Conservation (phyloP, 139 green algal genomes). For the Volvox reticuliferus region DNA sequence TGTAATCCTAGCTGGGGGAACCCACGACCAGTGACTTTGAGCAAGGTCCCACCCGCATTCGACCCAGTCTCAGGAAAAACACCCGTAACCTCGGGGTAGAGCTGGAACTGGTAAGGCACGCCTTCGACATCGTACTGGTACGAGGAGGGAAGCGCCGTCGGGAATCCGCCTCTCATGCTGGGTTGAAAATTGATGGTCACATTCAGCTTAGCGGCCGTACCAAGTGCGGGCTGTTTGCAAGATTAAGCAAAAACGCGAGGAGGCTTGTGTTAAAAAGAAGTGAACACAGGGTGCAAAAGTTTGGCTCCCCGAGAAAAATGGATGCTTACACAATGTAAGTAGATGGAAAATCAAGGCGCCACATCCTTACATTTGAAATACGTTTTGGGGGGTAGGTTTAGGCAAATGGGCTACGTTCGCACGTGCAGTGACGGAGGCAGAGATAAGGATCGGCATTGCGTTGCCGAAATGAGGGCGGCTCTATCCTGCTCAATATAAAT, state of each 20-base stretch:
- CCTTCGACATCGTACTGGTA: conserved; percentile 38
- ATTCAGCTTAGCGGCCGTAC: conserved; percentile 41
- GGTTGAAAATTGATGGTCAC: conserved; percentile 50
- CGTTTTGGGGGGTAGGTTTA: too few relatives aligned
- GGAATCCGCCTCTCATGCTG: conserved; percentile 39
- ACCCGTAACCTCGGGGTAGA: conserved; percentile 49
- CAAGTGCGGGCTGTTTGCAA: conserved; percentile 36
- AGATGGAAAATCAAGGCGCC: too few relatives aligned
- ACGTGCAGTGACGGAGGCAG: too few relatives aligned
- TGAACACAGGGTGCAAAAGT: too few relatives aligned
- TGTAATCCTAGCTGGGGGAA: conserved; percentile 35
- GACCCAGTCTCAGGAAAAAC: conserved; percentile 47
- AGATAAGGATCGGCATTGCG: too few relatives aligned
- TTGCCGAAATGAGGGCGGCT: too few relatives aligned
- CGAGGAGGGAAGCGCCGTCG: neutral
- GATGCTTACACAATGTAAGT: too few relatives aligned
- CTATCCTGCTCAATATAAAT: too few relatives aligned
- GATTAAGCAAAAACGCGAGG: neutral
- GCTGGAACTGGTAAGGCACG: conserved; percentile 59
- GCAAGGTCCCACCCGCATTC: conserved; percentile 36
- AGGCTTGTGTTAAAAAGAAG: neutral
- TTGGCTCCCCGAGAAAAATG: too few relatives aligned
- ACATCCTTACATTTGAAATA: too few relatives aligned
- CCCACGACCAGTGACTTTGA: conserved; percentile 48
- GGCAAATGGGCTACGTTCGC: too few relatives aligned